Conservation (phyloP, 208 protist genomes). For the Trypanosoma cruzi region DNA sequence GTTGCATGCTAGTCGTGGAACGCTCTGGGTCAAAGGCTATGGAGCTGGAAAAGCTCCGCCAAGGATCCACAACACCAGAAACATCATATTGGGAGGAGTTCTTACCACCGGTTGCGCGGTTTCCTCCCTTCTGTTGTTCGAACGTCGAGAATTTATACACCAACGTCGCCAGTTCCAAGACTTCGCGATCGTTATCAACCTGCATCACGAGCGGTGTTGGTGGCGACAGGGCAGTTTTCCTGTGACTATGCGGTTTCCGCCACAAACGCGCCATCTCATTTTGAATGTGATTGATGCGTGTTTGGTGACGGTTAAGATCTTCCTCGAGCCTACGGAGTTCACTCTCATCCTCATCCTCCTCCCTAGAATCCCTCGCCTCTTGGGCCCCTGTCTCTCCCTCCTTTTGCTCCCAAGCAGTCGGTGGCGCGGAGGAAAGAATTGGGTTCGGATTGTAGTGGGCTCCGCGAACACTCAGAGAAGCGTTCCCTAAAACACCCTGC, state of each 20-base stretch:
- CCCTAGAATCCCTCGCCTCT: not conserved
- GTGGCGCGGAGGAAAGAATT: not conserved
- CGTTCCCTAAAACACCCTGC: not conserved
- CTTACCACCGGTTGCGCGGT: not conserved
- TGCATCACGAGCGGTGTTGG: slow-evolving; percentile 51
- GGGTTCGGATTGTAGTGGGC: slow-evolving; percentile 13
- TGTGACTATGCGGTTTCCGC: not conserved
- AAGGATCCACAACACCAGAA: not conserved
- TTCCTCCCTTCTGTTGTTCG: not conserved
- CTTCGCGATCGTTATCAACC: slow-evolving; percentile 52
- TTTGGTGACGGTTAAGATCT: slow-evolving; percentile 35
- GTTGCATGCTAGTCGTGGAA: slow-evolving; percentile 26
- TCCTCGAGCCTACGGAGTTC: slow-evolving; percentile 43
- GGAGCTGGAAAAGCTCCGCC: not conserved
- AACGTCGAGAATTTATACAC: slow-evolving; percentile 49
- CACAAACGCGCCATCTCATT: slow-evolving; percentile 32
- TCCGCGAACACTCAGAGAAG: not conserved
- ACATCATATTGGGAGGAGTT: not conserved
- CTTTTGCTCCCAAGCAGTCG: not conserved
- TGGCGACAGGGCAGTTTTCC: slow-evolving; percentile 31
- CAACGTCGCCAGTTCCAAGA: slow-evolving; percentile 55
- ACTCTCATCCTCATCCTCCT: slow-evolving; percentile 19
- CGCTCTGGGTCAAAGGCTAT: not conserved
- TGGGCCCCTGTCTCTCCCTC: not conserved
- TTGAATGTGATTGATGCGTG: slow-evolving; percentile 38